Evolutionary conservation across 2,329 filamentous ascomycete genomes (phyloP).

Genomic region (Xylariaceae sp.): DNA sequence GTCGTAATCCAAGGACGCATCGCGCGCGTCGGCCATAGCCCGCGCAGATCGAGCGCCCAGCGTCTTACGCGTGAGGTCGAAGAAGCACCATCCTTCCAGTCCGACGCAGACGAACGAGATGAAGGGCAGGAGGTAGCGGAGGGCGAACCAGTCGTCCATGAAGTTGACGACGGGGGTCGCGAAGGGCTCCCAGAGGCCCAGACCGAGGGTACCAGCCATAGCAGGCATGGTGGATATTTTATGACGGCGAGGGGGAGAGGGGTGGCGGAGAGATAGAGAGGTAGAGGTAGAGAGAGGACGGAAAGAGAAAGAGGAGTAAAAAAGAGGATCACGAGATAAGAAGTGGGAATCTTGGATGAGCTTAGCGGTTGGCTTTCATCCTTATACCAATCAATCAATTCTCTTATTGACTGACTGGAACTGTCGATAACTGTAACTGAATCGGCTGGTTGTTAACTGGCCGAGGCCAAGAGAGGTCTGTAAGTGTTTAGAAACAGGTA

Average conservation of each 20-base stretch:
- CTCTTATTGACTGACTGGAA: no score
- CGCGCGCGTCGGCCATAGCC: constrained; percentile 16
- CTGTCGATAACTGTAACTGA: no score
- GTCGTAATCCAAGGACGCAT: constrained; percentile 18
- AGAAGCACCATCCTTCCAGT: constrained; percentile 22
- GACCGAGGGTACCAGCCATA: constrained; percentile 19
- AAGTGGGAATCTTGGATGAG: not conserved
- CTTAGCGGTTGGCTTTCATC: not conserved
- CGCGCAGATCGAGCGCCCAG: constrained; percentile 19
- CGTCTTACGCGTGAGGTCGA: constrained; percentile 23
- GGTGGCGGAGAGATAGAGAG: not conserved
- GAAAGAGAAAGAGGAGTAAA: not conserved
- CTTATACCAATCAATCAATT: constrained; percentile 6
- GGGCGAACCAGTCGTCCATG: constrained; percentile 18
- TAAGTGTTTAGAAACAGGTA: no score
- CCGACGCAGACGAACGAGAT: constrained; percentile 24
- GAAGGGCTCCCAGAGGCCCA: constrained; percentile 14
- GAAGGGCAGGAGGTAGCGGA: constrained; percentile 19
- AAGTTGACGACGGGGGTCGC: constrained; percentile 12
- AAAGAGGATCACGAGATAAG: not conserved
- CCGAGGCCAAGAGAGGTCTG: no score
- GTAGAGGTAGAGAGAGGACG: not conserved
- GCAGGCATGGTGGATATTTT: constrained; percentile 18
- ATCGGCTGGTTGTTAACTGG: no score
- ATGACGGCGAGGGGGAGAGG: not conserved